Percentiles rank a stretch among this genome's conserved stretches.
Evolutionary conservation across 768 basidiomycete species (phyloP).

Genomic region (Kwoniella botswanensis): DNA sequence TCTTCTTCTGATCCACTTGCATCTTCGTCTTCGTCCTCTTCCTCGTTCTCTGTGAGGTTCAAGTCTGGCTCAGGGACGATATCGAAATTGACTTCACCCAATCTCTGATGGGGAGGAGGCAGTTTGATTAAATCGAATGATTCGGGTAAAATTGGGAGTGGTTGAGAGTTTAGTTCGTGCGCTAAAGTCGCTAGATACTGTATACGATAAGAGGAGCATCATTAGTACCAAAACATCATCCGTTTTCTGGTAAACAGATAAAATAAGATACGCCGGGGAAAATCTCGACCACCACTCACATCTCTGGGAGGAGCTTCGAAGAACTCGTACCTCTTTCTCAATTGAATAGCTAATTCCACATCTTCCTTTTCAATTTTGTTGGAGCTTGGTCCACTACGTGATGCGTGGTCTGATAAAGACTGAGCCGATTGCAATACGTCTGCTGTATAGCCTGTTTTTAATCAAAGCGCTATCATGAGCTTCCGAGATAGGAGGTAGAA

Average conservation of each 20-base stretch:
- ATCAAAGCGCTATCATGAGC: no score
- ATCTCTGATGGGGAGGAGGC: slow-evolving; percentile 57
- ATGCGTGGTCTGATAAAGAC: slow-evolving; percentile 59
- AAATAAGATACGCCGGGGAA: not conserved
- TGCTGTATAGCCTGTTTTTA: slow-evolving; percentile 59
- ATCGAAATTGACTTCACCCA: slow-evolving; percentile 60
- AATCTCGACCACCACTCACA: slow-evolving; percentile 43
- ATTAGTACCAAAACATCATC: not conserved
- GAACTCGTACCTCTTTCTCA: slow-evolving; percentile 58
- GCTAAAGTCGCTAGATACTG: slow-evolving; percentile 60
- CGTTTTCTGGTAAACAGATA: not conserved
- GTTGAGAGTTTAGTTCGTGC: slow-evolving; percentile 59
- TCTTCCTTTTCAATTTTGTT: slow-evolving; percentile 56
- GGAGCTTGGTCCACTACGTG: slow-evolving; percentile 35
- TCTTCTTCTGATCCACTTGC: slow-evolving; percentile 22
- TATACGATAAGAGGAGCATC: not conserved
- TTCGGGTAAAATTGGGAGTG: slow-evolving; percentile 60
- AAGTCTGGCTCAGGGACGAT: slow-evolving; percentile 53
- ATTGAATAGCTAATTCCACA: slow-evolving; percentile 59
- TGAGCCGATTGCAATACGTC: slow-evolving; percentile 59
- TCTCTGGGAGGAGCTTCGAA: slow-evolving; percentile 59
- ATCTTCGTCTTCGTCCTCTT: slow-evolving; percentile 28
- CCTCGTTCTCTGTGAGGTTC: slow-evolving; percentile 24
- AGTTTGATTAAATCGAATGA: slow-evolving; percentile 59
- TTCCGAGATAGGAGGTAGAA: no score